Conservation (phyloP, 306 rosid species). For the Gleditsia sinensis region DNA sequence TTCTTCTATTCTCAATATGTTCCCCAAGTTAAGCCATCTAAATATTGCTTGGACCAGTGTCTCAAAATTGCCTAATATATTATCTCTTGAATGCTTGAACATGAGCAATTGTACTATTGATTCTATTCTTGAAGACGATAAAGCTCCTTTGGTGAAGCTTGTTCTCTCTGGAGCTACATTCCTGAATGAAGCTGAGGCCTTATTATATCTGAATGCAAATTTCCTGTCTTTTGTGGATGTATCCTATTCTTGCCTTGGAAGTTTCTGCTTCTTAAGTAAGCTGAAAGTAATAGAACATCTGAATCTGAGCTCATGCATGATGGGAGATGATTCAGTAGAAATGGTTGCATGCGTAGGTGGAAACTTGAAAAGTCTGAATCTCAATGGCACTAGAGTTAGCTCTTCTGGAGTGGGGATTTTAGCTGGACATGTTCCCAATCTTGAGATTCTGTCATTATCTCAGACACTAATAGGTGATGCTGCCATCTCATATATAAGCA, state of each 20-base stretch:
- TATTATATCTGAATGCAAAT: constrained; percentile 47
- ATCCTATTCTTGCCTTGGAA: constrained; percentile 58
- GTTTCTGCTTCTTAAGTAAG: constrained; percentile 60
- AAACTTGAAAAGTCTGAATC: constrained; percentile 70
- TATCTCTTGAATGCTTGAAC: constrained; percentile 66
- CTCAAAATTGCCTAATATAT: constrained; percentile 66
- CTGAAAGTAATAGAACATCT: constrained; percentile 69
- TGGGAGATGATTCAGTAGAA: constrained; percentile 66
- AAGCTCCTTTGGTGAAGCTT: constrained; percentile 71
- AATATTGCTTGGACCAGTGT: constrained; percentile 86
- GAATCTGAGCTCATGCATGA: constrained; percentile 71
- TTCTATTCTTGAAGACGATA: constrained; percentile 54
- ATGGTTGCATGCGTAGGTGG: constrained; percentile 65
- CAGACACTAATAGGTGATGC: constrained; percentile 71
- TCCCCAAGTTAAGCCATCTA: constrained; percentile 71
- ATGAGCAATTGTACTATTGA: constrained; percentile 82
- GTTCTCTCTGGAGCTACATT: constrained; percentile 68
- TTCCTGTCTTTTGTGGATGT: constrained; percentile 60
- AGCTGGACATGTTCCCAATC: constrained; percentile 73
- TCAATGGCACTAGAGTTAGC: constrained; percentile 69
- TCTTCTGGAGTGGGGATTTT: constrained; percentile 72
- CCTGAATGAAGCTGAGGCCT: constrained; percentile 56
- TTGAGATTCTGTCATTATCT: constrained; percentile 69
- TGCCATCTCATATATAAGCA: constrained; percentile 57
- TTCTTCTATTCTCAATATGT: constrained; percentile 57